Conservation (phyloP, 2,329 filamentous ascomycete species). For the Venturia asperata region DNA sequence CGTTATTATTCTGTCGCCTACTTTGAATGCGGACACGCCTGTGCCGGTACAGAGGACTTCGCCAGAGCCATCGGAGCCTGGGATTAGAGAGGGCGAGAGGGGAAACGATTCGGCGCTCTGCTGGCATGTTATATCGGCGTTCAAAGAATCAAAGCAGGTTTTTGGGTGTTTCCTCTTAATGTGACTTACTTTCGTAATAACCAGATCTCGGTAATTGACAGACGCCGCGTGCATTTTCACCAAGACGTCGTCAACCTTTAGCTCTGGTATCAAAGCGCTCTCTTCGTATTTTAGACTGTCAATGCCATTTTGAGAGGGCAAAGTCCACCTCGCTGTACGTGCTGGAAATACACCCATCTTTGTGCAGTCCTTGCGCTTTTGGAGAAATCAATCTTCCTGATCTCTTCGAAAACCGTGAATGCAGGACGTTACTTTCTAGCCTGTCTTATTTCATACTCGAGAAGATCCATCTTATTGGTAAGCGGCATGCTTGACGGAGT, state of each 20-base stretch:
- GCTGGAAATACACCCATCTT: not conserved
- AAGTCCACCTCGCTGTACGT: conserved; percentile 10
- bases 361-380: not conserved
- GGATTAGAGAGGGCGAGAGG: conserved; percentile 29
- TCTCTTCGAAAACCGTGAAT: not conserved
- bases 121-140: too few species aligned
- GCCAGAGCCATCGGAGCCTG: conserved; percentile 47
- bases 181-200: conserved; percentile 11
- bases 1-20: conserved; percentile 53
- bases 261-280: not conserved
- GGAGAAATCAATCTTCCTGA: not conserved
- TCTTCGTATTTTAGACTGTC: conserved; percentile 13
- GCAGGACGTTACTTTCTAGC: too few species aligned
- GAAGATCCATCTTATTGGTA: not conserved
- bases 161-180: not conserved
- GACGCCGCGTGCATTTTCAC: conserved; percentile 16
- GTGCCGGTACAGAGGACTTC: conserved; percentile 48
- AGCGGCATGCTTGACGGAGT: not conserved
- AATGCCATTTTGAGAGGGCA: conserved; percentile 1
- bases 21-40: conserved; percentile 49
- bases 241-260: conserved; percentile 4
- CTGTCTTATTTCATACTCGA: not conserved
- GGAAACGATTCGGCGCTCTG: not conserved
- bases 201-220: conserved; percentile 17
- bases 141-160: too few species aligned